phyloP scores from a whole-genome alignment of 495 filamentous ascomycete species.

The Podospora tetraspora region DNA sequence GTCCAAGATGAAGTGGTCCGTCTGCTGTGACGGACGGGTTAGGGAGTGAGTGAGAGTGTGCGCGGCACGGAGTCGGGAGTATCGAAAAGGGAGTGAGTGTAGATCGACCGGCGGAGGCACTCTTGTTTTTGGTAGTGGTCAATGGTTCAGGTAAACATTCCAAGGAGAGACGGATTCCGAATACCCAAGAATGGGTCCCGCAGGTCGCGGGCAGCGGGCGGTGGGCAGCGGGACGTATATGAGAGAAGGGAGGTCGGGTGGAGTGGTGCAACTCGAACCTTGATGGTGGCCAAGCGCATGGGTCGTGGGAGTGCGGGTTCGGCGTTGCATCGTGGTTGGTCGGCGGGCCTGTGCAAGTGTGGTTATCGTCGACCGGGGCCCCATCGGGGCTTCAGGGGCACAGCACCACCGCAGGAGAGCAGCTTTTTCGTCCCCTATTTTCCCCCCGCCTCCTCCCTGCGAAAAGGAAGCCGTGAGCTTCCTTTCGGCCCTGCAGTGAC shows the following conservation, averaged over 20 bases:
- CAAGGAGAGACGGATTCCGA: constrained; percentile 12
- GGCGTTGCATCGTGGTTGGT: not conserved
- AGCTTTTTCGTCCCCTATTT: not conserved
- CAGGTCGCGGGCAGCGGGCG: not conserved
- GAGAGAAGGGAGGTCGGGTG: constrained; percentile 5
- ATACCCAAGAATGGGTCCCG: constrained; percentile 8
- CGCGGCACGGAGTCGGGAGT: constrained; percentile 1
- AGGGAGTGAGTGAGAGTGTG: not conserved
- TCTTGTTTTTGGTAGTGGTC: not conserved
- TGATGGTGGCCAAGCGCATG: not conserved
- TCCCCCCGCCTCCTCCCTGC: not conserved
- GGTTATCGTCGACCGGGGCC: not conserved
- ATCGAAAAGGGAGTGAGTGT: constrained; percentile 6
- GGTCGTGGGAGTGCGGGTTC: not conserved
- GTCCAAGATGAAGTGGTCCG: not conserved
- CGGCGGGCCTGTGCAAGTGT: not conserved
- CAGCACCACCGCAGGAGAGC: not conserved
- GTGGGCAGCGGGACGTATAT: constrained; percentile 12
- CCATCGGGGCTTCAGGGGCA: not conserved
- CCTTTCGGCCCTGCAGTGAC: not conserved
- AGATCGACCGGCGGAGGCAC: not conserved
- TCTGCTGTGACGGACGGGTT: not conserved
- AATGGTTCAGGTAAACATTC: constrained; percentile 9
- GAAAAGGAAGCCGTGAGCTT: not conserved
- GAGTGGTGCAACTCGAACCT: not conserved